Evolutionary conservation across 495 filamentous ascomycete genomes (phyloP), one percentile per base, ranked within the genome.

Genomic region (Bombardia bombarda): DNA sequence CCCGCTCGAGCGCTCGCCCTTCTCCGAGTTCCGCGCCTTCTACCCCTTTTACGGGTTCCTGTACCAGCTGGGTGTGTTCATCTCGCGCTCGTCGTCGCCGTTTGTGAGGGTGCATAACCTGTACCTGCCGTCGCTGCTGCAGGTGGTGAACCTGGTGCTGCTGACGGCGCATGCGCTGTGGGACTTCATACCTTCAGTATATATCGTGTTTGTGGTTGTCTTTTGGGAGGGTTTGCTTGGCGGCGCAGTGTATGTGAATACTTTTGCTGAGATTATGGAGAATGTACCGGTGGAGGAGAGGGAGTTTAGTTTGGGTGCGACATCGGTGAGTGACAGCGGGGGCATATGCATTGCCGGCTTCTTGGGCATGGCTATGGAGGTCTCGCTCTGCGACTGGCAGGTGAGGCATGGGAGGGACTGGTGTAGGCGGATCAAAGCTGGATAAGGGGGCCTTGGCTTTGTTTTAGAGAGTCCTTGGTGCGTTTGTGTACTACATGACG

Each of bases 181-280:
- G 53, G 65, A 79, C 53, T 90, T 87, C 47, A 74, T 96, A 30
- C 90, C 90, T 0, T 85, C 64, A 42, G 81, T 96, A 8, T 96
- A 84, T 53, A 53, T 94, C 17, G 62, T 96, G 3, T 95, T 94
- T 57, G 54, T 73, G 5, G 67, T 96, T 34, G 66, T 95, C n/a
- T 94, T 96, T 56, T 96, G 92, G 90, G 90, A 95, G 57, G 92
- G 92, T 0, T 61, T 98, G 30, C 69, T 98, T 0, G 92, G 92
- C 5, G 92, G 92, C 0, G 63, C 82, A 7, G 92, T 96, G 0
- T 98, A 98, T 53, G 88, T 97, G 33, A 95, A 90, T 46, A 94
- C 90, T 0, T 98, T 95, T 63, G 87, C 90, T 1, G 84, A 90
- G 60, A 92, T 98, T 46, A 80, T 82, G 53, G 86, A 96, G 41